Evolutionary conservation across 2,329 filamentous ascomycete species (phyloP), one percentile per base, ranked within the genome.

Genomic region (Fusarium sarcochroum): DNA sequence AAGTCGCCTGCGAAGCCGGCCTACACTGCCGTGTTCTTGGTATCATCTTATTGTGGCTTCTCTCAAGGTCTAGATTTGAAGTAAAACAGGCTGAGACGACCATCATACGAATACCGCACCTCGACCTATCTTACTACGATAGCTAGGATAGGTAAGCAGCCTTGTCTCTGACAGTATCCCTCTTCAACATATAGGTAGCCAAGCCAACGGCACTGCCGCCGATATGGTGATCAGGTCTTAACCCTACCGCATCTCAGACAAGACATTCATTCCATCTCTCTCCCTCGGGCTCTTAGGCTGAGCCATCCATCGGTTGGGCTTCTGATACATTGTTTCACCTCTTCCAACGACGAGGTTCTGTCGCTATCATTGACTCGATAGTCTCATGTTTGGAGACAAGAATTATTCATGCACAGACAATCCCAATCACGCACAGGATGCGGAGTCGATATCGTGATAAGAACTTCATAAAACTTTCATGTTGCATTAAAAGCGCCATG

Each of bases 401-500:
- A 30, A 13, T 42, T 18, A 40, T 49, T 30, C 25, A 53, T 63
- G 58, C 20, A 32, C 7, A 44, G 23, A 20, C n/a, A n/a, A 58
- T 17, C 25, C 30, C 23, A 18, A 38, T 20, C 32, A 47, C 30
- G 40, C 40, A 25, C 9, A 14, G 18, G 20, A n/a, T 30, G 27
- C 18, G 35, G 14, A 42, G 18, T 23, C 18, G 20, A 25, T 32
- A 41, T 25, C 20, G 18, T 25, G 27, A 58, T 48, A 25, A 61
- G 40, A 48, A 30, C 44, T 55, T 70, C 46, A 46, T 59, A 65
- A 62, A 54, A 67, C n/a, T 70, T 58, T 70, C 70, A 25, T 49
- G 53, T 68, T 51, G 63, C 54, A 69, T 68, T 67, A 64, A 63
- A 58, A 58, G 52, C 58, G 63, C 66, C 53, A 40, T 66, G 49